A percentile compares a stretch with the other conserved stretches of the same genome.
phyloP scores from a whole-genome alignment of 306 rosid species.

The Malus fusca region DNA sequence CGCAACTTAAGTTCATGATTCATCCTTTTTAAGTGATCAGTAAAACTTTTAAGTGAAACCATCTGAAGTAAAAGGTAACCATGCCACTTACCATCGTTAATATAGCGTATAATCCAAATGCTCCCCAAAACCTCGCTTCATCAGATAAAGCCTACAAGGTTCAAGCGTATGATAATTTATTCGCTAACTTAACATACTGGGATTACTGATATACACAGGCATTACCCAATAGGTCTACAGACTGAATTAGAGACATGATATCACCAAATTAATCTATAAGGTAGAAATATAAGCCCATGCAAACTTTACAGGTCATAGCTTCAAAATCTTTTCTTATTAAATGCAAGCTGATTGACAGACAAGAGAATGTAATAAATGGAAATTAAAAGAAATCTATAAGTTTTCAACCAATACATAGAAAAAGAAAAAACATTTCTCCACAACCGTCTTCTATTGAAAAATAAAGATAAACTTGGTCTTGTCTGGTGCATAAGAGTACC shows the following conservation, averaged over 20 bases:
- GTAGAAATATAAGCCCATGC: background rate
- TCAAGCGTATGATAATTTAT: constrained; percentile 20
- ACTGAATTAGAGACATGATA: background rate
- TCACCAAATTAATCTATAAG: background rate
- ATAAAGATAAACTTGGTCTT: background rate
- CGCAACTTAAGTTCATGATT: background rate
- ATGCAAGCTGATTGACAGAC: background rate
- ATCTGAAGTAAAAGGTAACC: background rate
- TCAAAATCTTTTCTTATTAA: background rate
- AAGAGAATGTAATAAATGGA: background rate
- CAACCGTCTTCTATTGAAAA: background rate
- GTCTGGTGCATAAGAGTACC: constrained; percentile 32
- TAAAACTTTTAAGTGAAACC: background rate
- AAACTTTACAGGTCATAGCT: background rate
- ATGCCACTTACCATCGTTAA: constrained; percentile 53
- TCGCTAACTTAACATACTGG: background rate
- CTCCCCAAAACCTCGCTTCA: constrained; percentile 96
- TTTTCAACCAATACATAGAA: background rate
- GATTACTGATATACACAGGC: background rate
- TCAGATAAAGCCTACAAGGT: constrained; percentile 57
- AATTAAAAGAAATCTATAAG: background rate
- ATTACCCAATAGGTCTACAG: background rate
- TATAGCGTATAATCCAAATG: constrained; percentile 74
- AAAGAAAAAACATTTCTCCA: background rate
- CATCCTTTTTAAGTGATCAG: background rate